Evolutionary conservation across 179 eudicot species (phyloP), one percentile per base, ranked within the genome.

Genomic region (Beta corolliflora): DNA sequence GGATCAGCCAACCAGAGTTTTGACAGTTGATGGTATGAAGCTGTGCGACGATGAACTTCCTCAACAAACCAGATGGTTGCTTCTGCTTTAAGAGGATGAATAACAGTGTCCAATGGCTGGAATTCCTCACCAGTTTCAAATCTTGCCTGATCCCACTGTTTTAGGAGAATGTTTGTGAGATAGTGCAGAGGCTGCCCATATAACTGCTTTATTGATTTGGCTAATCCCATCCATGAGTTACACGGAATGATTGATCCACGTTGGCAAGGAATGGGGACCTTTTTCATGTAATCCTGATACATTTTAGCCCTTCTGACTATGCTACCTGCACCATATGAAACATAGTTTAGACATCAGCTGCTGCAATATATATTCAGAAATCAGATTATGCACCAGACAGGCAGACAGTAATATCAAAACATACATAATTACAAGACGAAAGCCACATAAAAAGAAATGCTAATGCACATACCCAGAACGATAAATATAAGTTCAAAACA

Each of bases 11-110:
- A 71, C 97, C 98, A 92, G 11, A 89, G 89, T 45, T 84, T 83
- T 44, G 88, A 89, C 23, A 91, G 71, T 78, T 87, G 81, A 76
- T 81, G 87, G 83, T 83, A 85, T 71, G 94, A 92, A 1, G 89
- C 81, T 50, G 92, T 87, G 7, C 44, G 86, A 60, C 98, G 81
- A 86, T 94, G 95, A 79, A 85, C 90, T 80, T 94, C 95, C 88
- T 91, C 95, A 2, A 89, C 69, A 31, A 90, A 83, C 98, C 95
- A 94, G 81, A 94, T 83, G 78, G 79, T 89, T 10, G 90, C 80
- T 87, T 94, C 98, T 1, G 97, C 98, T 86, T 92, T 91, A 66
- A 77, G 77, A 59, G 98, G 98, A 82, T 92, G 97, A 80, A 95
- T 77, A 25, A 90, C 54, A 15, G 84, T 80, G 76, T 95, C 97